These are phyloP conservation scores for Neurospora sp. DNA, from an alignment of 495 filamentous ascomycete genomes.

Conservation along the genomic window DNA sequence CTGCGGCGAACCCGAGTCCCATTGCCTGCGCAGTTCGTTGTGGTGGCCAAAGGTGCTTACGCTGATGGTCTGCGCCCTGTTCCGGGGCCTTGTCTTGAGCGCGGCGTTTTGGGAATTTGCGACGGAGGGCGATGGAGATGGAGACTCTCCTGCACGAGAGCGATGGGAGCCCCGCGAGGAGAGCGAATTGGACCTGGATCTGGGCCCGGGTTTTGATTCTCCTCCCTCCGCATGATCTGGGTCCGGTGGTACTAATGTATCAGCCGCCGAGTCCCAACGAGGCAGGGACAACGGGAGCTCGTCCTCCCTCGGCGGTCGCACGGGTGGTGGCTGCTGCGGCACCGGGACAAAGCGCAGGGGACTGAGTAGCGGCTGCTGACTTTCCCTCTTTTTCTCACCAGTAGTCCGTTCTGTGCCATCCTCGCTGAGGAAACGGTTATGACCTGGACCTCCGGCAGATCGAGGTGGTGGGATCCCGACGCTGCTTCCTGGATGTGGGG, in stretches of 20 bases:
- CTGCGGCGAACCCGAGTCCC: neutral
- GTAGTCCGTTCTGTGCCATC: neutral
- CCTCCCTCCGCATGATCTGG: neutral
- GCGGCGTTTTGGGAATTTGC: neutral
- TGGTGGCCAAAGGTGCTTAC: neutral
- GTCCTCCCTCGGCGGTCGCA: slow-evolving; percentile 1
- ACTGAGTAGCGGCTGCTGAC: neutral
- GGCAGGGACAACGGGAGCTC: neutral
- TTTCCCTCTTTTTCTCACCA: neutral
- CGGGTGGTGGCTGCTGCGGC: neutral
- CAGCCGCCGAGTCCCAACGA: neutral
- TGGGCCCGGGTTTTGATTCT: neutral
- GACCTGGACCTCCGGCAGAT: neutral
- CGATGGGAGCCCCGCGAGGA: neutral
- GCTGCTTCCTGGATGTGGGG: neutral
- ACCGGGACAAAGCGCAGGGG: neutral
- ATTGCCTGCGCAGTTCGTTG: neutral
- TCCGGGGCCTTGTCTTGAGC: neutral
- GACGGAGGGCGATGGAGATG: neutral
- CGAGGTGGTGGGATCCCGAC: neutral
- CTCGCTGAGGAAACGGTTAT: neutral
- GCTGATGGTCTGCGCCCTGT: neutral
- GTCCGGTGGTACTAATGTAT: neutral
- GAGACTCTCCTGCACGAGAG: neutral
- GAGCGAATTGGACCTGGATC: neutral